Conservation (phyloP, 192 early-diverging fungal species). For the Backusella macrospora region DNA sequence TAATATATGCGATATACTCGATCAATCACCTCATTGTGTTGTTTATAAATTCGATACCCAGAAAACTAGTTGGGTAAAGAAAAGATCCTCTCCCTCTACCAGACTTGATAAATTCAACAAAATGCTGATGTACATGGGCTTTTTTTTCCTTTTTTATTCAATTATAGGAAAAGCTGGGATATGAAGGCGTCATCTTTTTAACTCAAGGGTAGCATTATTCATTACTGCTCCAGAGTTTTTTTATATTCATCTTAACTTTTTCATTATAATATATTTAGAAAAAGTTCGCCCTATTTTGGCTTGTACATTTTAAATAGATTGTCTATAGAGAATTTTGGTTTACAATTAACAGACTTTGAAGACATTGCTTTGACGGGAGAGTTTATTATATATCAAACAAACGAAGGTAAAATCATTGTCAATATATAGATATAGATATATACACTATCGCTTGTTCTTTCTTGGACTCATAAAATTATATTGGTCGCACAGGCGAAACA, state of each 20-base stretch:
- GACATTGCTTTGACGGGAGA: slow-evolving; percentile 80
- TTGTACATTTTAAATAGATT: slow-evolving; percentile 90
- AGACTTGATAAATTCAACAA: no score
- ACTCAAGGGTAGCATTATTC: slow-evolving; percentile 61
- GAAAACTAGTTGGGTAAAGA: slow-evolving; percentile 76
- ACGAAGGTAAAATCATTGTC: slow-evolving; percentile 49
- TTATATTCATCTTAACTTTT: neutral
- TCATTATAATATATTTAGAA: slow-evolving; percentile 35
- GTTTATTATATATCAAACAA: slow-evolving; percentile 84
- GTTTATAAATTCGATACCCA: slow-evolving; percentile 85
- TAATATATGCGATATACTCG: slow-evolving; percentile 75
- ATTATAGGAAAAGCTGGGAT: slow-evolving; percentile 79
- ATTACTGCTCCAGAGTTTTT: no score
- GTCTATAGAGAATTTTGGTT: slow-evolving; percentile 77
- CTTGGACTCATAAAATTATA: neutral
- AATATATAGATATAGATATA: no score
- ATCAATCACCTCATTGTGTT: slow-evolving; percentile 84
- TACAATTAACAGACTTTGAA: slow-evolving; percentile 68
- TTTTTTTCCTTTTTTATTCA: neutral
- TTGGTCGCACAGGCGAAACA: slow-evolving; percentile 49
- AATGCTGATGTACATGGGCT: neutral
- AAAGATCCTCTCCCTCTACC: neutral
- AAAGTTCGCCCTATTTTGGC: slow-evolving; percentile 64
- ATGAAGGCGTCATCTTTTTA: slow-evolving; percentile 93
- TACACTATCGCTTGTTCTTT: no score